Evolutionary conservation across 805 yeast genomes (phyloP).

Genomic region (Wickerhamiella shivajii): DNA sequence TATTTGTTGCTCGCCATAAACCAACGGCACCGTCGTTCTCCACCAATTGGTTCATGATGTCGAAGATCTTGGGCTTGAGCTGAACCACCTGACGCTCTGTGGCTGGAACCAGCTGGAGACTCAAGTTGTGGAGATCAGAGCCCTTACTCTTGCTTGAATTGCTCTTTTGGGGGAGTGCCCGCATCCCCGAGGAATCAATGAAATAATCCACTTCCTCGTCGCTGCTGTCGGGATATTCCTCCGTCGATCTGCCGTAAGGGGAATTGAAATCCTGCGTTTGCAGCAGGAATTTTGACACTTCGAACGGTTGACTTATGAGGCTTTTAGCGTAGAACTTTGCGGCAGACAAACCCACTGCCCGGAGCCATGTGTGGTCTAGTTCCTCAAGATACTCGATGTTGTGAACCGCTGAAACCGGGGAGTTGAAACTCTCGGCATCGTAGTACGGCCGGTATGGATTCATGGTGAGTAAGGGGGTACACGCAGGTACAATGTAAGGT

Average conservation of each 20-base stretch:
- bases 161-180: conserved; percentile 3
- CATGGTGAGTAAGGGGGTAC: no score
- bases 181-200: conserved; percentile 16
- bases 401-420: conserved; percentile 25
- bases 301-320: conserved; percentile 75
- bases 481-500: no score
- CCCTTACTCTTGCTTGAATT: background rate
- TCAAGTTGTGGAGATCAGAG: conserved; percentile 2
- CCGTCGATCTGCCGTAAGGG: conserved; percentile 9
- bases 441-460: conserved; percentile 56
- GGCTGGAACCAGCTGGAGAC: conserved; percentile 10
- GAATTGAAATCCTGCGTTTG: conserved; percentile 49
- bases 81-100: conserved; percentile 11
- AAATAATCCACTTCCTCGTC: conserved; percentile 28
- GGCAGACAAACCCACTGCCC: conserved; percentile 45
- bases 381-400: conserved; percentile 19
- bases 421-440: conserved; percentile 48
- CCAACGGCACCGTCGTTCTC: conserved; percentile 47
- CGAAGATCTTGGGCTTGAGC: conserved; percentile 22
- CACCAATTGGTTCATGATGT: conserved; percentile 36
- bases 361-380: conserved; percentile 36
- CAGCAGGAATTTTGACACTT: conserved; percentile 57
- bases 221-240: conserved; percentile 13
- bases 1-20: conserved; percentile 55
- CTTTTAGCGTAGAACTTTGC: conserved; percentile 54